Percentiles rank a stretch among this genome's conserved stretches.
These are phyloP conservation scores for Termitomyces sp. DNA, from an alignment of 768 basidiomycete genomes.

Conservation along the genomic window DNA sequence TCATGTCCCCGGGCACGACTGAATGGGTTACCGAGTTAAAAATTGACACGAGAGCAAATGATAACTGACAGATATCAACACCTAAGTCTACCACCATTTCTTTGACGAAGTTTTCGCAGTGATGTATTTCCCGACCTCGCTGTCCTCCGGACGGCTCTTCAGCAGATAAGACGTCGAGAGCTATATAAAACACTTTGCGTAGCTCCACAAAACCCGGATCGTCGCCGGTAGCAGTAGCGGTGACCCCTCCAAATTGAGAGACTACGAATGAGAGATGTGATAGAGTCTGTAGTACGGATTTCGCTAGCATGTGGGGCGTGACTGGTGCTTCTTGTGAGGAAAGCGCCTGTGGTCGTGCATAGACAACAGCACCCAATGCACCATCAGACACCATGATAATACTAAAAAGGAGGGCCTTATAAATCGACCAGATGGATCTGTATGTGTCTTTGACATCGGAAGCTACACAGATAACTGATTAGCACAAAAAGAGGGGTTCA, in stretches of 20 bases:
- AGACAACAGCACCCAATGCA: constrained; percentile 50
- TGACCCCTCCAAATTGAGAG: constrained; percentile 73
- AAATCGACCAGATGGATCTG: constrained; percentile 55
- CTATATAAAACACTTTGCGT: constrained; percentile 69
- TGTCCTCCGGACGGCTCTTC: constrained; percentile 21
- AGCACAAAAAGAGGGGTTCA: background rate
- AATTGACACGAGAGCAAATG: background rate
- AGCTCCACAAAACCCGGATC: constrained; percentile 64
- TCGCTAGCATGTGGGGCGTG: constrained; percentile 37
- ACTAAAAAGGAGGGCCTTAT: constrained; percentile 76
- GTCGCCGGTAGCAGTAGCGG: constrained; percentile 34
- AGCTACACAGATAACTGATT: constrained; percentile 22
- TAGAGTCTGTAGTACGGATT: constrained; percentile 50
- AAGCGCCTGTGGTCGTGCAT: constrained; percentile 33
- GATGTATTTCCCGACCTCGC: constrained; percentile 21
- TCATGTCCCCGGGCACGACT: constrained; percentile 7
- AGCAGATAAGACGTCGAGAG: constrained; percentile 64
- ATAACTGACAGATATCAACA: constrained; percentile 9
- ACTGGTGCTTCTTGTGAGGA: constrained; percentile 11
- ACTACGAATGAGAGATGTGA: constrained; percentile 73
- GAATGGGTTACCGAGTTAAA: background rate
- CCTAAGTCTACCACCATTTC: constrained; percentile 15
- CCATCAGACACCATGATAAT: constrained; percentile 66
- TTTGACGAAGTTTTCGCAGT: constrained; percentile 26
- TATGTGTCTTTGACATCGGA: constrained; percentile 38